Evolutionary conservation across 192 early-diverging fungal genomes (phyloP).

Genomic region (Glomus cerebriforme): DNA sequence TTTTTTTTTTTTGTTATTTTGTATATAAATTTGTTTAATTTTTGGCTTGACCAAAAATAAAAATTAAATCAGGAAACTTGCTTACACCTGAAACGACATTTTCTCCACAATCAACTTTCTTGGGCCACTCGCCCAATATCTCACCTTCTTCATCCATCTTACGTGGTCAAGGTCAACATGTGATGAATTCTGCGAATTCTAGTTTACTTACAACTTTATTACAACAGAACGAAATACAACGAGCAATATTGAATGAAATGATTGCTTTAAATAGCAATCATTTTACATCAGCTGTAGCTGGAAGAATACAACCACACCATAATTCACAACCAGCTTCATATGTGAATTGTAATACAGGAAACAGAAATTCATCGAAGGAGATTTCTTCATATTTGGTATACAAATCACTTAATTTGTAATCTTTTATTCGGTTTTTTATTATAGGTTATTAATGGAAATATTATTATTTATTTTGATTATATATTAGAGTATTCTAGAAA

Average conservation of each 20-base stretch:
- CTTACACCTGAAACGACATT: constrained; percentile 26
- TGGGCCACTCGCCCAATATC: constrained; percentile 36
- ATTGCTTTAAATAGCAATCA: constrained; percentile 28
- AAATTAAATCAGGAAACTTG: neutral
- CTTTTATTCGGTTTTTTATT: constrained; percentile 15
- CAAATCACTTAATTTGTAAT: neutral
- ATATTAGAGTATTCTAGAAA: constrained; percentile 27
- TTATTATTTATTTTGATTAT: constrained; percentile 13
- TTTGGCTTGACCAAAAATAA: neutral
- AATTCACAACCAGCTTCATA: neutral
- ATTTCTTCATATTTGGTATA: constrained; percentile 11
- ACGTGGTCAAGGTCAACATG: constrained; percentile 36
- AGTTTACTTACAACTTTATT: constrained; percentile 43
- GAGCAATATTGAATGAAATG: constrained; percentile 41
- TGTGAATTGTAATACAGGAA: neutral
- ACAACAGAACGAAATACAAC: constrained; percentile 53
- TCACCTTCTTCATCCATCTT: constrained; percentile 44
- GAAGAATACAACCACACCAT: neutral
- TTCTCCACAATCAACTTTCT: constrained; percentile 37
- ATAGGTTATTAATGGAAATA: neutral
- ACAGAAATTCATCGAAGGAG: neutral
- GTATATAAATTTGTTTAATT: neutral
- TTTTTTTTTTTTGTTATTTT: constrained; percentile 1
- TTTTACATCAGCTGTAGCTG: neutral
- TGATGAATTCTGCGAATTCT: constrained; percentile 22